Base-by-base conservation (phyloP, 257 asterid genomes). In the Ocimum tenuiflorum region DNA sequence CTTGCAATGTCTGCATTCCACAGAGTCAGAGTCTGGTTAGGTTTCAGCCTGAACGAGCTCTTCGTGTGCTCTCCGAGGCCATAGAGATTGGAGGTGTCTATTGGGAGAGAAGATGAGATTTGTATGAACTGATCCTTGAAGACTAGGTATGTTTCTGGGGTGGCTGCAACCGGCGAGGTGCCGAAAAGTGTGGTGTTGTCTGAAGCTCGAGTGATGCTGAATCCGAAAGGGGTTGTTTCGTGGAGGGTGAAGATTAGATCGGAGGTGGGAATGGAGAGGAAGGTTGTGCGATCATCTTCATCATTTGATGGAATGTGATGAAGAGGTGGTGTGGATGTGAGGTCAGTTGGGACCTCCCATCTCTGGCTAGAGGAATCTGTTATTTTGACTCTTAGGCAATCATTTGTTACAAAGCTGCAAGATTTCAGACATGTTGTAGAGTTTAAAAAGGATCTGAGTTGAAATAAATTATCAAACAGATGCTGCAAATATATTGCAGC, bases 31-130 rank as follows among this genome's bases (percentile, higher is more conserved):
- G 81, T 84, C 77, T 91, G 91, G 47, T 86, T 78, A 13, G 41
- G 86, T 58, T 75, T 63, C 50, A 88, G 70, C 76, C 70, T 76
- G 68, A 91, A 84, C 0, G 89, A 78, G n/a, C 80, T 69, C 77
- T 86, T 86, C 0, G 96, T 91, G 49, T 91, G 97, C 77, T 91
- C 96, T 20, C 97, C 96, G 1, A 91, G 64, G 62, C 97, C 97
- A 20, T 88, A 91, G n/a, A 91, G 77, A 54, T 85, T 76, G 38
- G 97, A 81, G 43, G 69, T 73, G 0, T 60, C 47, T 1, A 72
- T 35, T 1, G 95, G 95, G 38, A 91, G 73, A 1, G 88, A 76
- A 2, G 97, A 88, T 12, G 95, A 88, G 22, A 91, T 75, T 59
- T 88, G 96, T 62, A 91, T 85, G 29, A 84, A 91, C 63, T 91